Evolutionary conservation across 225 moss, liverwort and hornwort species (phyloP).

Genomic region (Thuidium tamariscinum): DNA sequence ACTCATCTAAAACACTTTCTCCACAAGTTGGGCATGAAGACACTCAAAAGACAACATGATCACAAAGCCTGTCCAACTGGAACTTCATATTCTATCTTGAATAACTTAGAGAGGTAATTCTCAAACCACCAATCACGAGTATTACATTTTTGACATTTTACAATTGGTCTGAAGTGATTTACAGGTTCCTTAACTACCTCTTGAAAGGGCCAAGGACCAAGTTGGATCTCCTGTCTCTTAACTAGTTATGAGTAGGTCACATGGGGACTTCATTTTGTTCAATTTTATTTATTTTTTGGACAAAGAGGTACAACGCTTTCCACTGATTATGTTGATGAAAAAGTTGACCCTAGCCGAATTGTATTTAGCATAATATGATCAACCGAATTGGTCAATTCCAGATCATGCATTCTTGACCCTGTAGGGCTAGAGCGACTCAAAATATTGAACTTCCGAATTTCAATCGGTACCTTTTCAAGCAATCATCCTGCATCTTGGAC

Average conservation of each 20-base stretch:
- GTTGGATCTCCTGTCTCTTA: not conserved
- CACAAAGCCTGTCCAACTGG: not conserved
- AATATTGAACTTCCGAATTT: not conserved
- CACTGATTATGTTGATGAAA: not conserved
- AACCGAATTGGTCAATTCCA: not conserved
- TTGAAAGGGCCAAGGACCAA: no score
- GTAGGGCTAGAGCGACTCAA: not conserved
- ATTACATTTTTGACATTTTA: not conserved
- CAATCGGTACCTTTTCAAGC: constrained; percentile 19
- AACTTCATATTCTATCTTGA: not conserved
- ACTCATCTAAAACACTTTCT: not conserved
- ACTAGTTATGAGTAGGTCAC: not conserved
- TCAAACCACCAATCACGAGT: not conserved
- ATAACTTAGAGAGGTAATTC: not conserved
- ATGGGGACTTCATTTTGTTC: not conserved
- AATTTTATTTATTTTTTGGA: not conserved
- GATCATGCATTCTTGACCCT: not conserved
- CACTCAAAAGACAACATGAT: not conserved
- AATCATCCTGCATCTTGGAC: constrained; percentile 39
- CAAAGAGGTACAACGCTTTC: not conserved
- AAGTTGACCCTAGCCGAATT: not conserved
- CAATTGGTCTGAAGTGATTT: no score
- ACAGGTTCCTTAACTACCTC: not conserved
- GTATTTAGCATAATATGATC: not conserved
- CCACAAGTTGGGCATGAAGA: not conserved